These are phyloP conservation scores for Leccinellum rugosiceps DNA, from an alignment of 768 basidiomycete species.

Conservation along the genomic window DNA sequence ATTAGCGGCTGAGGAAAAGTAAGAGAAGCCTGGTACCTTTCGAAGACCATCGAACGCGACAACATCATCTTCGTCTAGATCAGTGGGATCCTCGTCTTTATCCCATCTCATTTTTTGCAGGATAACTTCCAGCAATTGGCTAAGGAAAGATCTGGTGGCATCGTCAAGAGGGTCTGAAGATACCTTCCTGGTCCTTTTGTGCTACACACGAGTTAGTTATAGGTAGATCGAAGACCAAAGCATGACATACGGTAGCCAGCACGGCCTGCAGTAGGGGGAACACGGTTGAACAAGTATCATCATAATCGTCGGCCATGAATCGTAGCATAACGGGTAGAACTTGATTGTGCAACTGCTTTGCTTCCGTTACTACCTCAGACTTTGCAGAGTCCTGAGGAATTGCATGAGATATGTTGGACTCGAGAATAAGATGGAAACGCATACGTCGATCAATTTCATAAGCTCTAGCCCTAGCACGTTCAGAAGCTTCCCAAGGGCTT, in stretches of 20 bases:
- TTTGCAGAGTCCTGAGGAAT: conserved; percentile 52
- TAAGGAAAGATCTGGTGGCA: conserved; percentile 71
- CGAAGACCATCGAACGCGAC: conserved; percentile 82
- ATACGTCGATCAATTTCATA: conserved; percentile 78
- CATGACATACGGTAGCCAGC: conserved; percentile 59
- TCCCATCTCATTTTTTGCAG: conserved; percentile 92
- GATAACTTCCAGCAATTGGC: conserved; percentile 71
- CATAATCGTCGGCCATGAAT: conserved; percentile 87
- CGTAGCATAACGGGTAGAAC: conserved; percentile 79
- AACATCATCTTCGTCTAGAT: conserved; percentile 86
- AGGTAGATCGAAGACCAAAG: background rate
- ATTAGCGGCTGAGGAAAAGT: conserved; percentile 12
- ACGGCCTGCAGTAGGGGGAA: conserved; percentile 77
- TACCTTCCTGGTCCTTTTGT: conserved; percentile 69
- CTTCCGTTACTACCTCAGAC: conserved; percentile 62
- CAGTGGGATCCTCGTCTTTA: conserved; percentile 70
- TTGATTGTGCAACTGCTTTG: conserved; percentile 58
- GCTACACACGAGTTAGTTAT: conserved; percentile 44
- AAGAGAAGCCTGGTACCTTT: conserved; percentile 50
- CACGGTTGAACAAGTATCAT: conserved; percentile 84
- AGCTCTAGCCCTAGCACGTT: conserved; percentile 82
- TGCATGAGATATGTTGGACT: conserved; percentile 1
- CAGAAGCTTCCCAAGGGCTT: conserved; percentile 80
- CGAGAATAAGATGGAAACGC: conserved; percentile 1
- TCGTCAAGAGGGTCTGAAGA: conserved; percentile 62